These are phyloP conservation scores for Leishmania arabica DNA, from an alignment of 208 protist genomes.

Conservation along the genomic window DNA sequence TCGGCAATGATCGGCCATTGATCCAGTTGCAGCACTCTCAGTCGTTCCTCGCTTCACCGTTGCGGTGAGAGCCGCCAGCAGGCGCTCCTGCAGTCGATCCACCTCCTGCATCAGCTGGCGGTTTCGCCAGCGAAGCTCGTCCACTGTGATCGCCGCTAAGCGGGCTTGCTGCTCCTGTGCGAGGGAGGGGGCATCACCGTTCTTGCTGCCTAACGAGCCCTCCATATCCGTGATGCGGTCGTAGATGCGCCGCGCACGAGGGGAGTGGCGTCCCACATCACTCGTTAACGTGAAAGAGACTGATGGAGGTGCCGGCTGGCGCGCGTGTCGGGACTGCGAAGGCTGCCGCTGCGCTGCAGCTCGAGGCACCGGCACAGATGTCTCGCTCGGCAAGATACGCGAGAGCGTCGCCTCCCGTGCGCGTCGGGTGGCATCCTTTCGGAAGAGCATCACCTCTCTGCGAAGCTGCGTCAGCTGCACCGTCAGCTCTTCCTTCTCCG, in stretches of 20 bases:
- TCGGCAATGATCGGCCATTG: not conserved
- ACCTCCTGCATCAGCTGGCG: slow-evolving; percentile 42
- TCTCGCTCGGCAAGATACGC: slow-evolving; percentile 19
- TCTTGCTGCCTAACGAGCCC: not conserved
- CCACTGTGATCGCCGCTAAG: slow-evolving; percentile 38
- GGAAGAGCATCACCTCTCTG: slow-evolving; percentile 28
- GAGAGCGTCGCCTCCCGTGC: slow-evolving; percentile 28
- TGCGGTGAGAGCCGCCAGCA: slow-evolving; percentile 20
- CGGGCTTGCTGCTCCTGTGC: slow-evolving; percentile 3
- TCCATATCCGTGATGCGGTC: not conserved
- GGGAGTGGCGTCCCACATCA: not conserved
- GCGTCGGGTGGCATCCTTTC: slow-evolving; percentile 25
- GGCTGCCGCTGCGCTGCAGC: not conserved
- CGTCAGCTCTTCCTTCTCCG: slow-evolving; percentile 22
- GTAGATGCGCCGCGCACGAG: slow-evolving; percentile 14
- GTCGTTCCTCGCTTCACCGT: not conserved
- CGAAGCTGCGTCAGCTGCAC: slow-evolving; percentile 15
- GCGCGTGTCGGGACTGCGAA: not conserved
- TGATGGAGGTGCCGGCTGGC: not conserved
- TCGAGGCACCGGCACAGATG: not conserved
- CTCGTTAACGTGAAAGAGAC: not conserved
- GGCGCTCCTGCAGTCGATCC: slow-evolving; percentile 26
- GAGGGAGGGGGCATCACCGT: not conserved
- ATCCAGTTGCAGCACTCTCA: not conserved
- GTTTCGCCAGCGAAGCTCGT: slow-evolving; percentile 62